phyloP scores from a whole-genome alignment of 2,329 filamentous ascomycete species.

The Aspergillus bombycis region DNA sequence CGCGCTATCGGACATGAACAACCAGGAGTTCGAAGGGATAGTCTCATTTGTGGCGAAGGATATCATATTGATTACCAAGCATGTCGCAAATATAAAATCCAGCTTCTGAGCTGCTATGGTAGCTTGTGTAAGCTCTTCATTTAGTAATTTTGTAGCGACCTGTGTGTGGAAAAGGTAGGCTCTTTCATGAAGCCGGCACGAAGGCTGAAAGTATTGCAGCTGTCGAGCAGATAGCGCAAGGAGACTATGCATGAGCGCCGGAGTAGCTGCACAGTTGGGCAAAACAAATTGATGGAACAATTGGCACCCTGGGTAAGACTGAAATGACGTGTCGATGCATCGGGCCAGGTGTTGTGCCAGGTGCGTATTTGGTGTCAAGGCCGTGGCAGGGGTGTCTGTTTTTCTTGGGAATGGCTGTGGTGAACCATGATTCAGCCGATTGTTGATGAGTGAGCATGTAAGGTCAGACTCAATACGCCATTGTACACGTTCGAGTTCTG shows the following conservation, averaged over 20 bases:
- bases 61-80: not conserved
- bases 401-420: no score
- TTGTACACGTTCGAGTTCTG: not conserved
- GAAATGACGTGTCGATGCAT: not conserved
- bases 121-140: not conserved
- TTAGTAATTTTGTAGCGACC: not conserved
- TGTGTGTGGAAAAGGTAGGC: not conserved
- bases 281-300: not conserved
- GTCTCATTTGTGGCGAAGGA: not conserved
- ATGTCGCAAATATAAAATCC: not conserved
- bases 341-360: not conserved
- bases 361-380: not conserved
- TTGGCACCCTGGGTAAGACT: not conserved
- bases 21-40: not conserved
- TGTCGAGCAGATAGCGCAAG: constrained; percentile 1
- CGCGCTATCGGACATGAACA: not conserved
- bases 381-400: not conserved
- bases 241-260: not conserved
- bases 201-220: not conserved
- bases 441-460: not conserved
- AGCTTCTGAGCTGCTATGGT: not conserved
- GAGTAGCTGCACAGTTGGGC: not conserved
- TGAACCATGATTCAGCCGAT: not conserved
- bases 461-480: not conserved
- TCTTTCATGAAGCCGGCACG: not conserved